These are phyloP conservation scores for Areca catechu DNA, from an alignment of 176 grass and related monocot species.

Conservation along the genomic window DNA sequence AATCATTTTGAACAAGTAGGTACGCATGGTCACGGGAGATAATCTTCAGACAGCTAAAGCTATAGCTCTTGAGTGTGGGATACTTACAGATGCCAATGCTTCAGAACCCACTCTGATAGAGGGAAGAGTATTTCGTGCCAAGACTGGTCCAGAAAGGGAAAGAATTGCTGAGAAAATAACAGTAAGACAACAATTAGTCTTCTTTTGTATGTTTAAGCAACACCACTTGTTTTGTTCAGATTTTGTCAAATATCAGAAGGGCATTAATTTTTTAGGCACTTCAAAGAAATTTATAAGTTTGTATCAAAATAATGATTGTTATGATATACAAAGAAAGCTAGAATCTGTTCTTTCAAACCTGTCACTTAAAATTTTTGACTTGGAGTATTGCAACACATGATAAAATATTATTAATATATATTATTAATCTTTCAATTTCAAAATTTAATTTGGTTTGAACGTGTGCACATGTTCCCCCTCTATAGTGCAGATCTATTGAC, in stretches of 20 bases:
- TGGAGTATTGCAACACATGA: too few species aligned
- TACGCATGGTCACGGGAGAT: slow-evolving; percentile 93
- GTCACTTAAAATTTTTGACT: too few species aligned
- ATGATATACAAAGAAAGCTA: too few species aligned
- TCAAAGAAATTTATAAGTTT: too few species aligned
- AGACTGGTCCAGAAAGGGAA: slow-evolving; percentile 59
- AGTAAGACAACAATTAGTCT: slow-evolving; percentile 34
- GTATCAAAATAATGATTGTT: too few species aligned
- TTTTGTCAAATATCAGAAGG: background rate
- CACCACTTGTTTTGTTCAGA: background rate
- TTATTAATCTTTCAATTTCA: too few species aligned
- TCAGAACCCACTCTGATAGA: slow-evolving; percentile 62
- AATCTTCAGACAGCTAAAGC: slow-evolving; percentile 92
- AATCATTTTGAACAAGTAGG: slow-evolving; percentile 31
- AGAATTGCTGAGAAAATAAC: slow-evolving; percentile 59
- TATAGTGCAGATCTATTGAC: too few species aligned
- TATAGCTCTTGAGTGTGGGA: slow-evolving; percentile 93
- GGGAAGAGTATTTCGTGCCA: slow-evolving; percentile 51
- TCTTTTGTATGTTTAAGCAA: slow-evolving; percentile 16
- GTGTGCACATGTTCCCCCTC: too few species aligned
- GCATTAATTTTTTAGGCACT: too few species aligned
- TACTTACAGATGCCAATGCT: slow-evolving; percentile 68
- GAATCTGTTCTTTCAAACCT: too few species aligned
- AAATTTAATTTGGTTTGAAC: too few species aligned
- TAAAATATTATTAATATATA: too few species aligned